Conservation (phyloP, 2,329 filamentous ascomycete genomes). For the Diaporthe longicolla region DNA sequence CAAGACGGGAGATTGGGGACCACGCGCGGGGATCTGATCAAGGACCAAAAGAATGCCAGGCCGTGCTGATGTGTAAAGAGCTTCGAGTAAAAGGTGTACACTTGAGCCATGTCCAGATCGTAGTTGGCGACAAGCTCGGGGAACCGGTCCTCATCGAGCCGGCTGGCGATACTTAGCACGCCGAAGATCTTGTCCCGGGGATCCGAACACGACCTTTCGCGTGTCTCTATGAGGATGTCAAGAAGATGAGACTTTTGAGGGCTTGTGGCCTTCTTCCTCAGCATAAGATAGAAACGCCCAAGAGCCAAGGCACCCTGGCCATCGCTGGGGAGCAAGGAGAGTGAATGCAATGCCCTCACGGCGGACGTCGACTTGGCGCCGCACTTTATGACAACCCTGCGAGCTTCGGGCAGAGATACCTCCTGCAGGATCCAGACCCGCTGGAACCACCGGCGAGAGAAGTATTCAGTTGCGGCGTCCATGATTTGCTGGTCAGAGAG, state of each 20-base stretch:
- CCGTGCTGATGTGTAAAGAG: not conserved
- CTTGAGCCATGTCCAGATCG: not conserved
- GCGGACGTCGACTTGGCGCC: not conserved
- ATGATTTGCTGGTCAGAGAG: not conserved
- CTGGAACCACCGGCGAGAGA: not conserved
- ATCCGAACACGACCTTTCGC: not conserved
- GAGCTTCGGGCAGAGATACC: not conserved
- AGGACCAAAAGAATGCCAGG: not conserved
- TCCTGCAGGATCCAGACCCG: conserved; percentile 4
- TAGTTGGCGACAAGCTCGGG: not conserved
- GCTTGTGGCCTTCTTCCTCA: not conserved
- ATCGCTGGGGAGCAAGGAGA: not conserved
- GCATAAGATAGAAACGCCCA: not conserved
- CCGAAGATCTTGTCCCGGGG: conserved; percentile 8
- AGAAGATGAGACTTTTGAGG: conserved; percentile 2
- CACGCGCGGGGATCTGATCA: not conserved
- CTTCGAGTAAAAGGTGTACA: not conserved
- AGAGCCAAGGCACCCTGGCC: not conserved
- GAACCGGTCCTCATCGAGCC: not conserved
- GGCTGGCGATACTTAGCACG: not conserved
- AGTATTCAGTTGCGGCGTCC: not conserved
- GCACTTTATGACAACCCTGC: not conserved
- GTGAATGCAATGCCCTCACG: not conserved
- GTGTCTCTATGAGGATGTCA: conserved; percentile 1
- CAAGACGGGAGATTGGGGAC: not conserved